These are phyloP conservation scores for Paecilomyces fulvus DNA, from an alignment of 2,329 filamentous ascomycete species.

Conservation along the genomic window DNA sequence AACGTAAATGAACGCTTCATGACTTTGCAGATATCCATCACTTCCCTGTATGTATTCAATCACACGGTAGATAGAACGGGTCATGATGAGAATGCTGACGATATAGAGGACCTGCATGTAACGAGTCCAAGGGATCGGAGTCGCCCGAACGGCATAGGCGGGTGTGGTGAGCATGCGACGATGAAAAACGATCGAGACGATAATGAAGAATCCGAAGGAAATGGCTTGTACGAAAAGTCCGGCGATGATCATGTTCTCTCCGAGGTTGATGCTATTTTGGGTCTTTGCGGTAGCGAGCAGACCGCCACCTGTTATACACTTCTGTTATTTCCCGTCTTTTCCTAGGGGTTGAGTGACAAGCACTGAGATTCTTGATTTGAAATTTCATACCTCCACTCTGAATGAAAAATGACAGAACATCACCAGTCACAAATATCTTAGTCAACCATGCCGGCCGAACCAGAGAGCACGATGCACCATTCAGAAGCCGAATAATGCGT, in stretches of 20 bases:
- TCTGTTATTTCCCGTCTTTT: neutral
- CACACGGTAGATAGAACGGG: conserved; percentile 25
- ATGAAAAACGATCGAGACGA: conserved; percentile 45
- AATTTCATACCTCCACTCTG: conserved; percentile 16
- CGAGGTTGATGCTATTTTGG: conserved; percentile 8
- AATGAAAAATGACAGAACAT: conserved; percentile 20
- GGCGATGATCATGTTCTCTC: conserved; percentile 41
- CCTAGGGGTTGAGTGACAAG: neutral
- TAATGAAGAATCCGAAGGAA: conserved; percentile 50
- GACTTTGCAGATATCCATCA: conserved; percentile 20
- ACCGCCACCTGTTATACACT: conserved; percentile 16
- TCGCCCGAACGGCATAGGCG: neutral
- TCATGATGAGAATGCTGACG: conserved; percentile 20
- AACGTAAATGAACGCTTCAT: conserved; percentile 23
- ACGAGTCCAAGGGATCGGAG: conserved; percentile 6
- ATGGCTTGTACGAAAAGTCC: conserved; percentile 52
- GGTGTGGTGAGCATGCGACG: conserved; percentile 14
- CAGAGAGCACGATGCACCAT: conserved; percentile 13
- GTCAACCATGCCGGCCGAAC: conserved; percentile 17
- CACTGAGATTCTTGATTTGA: neutral
- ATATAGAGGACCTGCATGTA: conserved; percentile 15
- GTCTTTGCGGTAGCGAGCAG: conserved; percentile 16
- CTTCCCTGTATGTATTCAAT: conserved; percentile 24
- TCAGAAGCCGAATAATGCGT: conserved; percentile 13
- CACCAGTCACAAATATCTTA: conserved; percentile 22